phyloP scores from a whole-genome alignment of 768 basidiomycete genomes.

The Boletellus ananas region DNA sequence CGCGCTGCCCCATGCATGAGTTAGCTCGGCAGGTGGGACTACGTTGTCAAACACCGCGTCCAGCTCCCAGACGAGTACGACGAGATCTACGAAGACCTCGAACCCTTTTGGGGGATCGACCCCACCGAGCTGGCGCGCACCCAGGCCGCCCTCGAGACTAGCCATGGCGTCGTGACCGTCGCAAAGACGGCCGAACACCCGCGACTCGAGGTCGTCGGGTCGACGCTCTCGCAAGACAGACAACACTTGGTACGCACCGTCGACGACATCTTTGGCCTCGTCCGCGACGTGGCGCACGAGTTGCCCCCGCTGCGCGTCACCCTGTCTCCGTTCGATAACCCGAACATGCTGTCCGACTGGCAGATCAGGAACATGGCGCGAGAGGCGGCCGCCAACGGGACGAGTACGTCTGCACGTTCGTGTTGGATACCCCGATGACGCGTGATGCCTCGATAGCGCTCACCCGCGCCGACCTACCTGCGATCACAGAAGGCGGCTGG shows the following conservation, averaged over 20 bases:
- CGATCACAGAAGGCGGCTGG: slow-evolving; percentile 25
- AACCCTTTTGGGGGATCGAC: slow-evolving; percentile 36
- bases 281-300: slow-evolving; percentile 25
- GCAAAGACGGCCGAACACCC: slow-evolving; percentile 13
- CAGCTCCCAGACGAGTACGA: slow-evolving; percentile 47
- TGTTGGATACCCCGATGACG: no score
- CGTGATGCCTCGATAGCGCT: slow-evolving; percentile 21
- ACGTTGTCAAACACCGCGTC: slow-evolving; percentile 36
- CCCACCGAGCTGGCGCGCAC: slow-evolving; percentile 23
- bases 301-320: slow-evolving; percentile 33
- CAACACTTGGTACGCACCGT: neutral
- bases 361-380: slow-evolving; percentile 18
- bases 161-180: slow-evolving; percentile 17
- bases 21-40: slow-evolving; percentile 36
- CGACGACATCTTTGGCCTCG: slow-evolving; percentile 17
- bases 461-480: slow-evolving; percentile 31
- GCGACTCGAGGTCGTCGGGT: slow-evolving; percentile 14
- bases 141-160: slow-evolving; percentile 21
- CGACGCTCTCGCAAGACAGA: slow-evolving; percentile 6
- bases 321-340: slow-evolving; percentile 30
- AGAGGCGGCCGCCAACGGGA: slow-evolving; percentile 27
- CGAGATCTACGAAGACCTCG: slow-evolving; percentile 38
- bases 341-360: slow-evolving; percentile 26
- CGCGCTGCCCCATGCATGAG: accelerated
- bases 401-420: slow-evolving; percentile 26